Base-by-base conservation (phyloP, 345 rosid genomes). In the Lenwebbia sp. region DNA sequence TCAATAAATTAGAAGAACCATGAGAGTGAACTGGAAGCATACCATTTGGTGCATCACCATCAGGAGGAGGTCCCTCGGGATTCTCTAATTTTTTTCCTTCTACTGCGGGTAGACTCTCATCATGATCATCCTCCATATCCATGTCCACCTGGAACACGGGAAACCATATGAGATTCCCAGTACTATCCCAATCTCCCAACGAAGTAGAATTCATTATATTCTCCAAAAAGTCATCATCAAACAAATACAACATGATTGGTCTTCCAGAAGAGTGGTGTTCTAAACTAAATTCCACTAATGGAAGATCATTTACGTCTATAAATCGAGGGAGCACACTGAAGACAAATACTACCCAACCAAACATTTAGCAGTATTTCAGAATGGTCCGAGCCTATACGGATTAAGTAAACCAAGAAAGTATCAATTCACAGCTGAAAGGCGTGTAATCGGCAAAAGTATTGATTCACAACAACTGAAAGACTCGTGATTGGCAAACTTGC, bases 111-210 rank as follows among this genome's bases (percentile, higher is more conserved):
- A 81, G 86, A 83, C 85, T 86, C 52, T 87, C 90, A 62, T 92
- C 92, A 84, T 89, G 84, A 76, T 88, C 97, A 92, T 97, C 99
- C 90, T 92, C 98, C 94, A 94, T 92, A 89, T 97, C 98, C 99
- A 96, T 97, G 88, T 96, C 98, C 85, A 97, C 95, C 98, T 97
- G 89, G n/a, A 89, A 62, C 65, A 53, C 23, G 3, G 41, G 28
- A 83, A 53, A 83, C 60, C 19, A 37, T 37, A 70, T 70, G 47
- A 70, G 47, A 37, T 37, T 70, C 47, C 81, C 81, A 70, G 47
- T 70, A 70, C 81, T 10, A 70, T 70, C 81, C 47, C 7, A 1
- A 37, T 70, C 26, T 70, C 81, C 81, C 47, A 70, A 70, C 7
- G 1, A 70, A 2, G 23, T 70, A 70, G 47, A 37, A 13, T 37